These are phyloP conservation scores for Xerocomellus intermedius DNA, from an alignment of 768 basidiomycete genomes.

Conservation along the genomic window DNA sequence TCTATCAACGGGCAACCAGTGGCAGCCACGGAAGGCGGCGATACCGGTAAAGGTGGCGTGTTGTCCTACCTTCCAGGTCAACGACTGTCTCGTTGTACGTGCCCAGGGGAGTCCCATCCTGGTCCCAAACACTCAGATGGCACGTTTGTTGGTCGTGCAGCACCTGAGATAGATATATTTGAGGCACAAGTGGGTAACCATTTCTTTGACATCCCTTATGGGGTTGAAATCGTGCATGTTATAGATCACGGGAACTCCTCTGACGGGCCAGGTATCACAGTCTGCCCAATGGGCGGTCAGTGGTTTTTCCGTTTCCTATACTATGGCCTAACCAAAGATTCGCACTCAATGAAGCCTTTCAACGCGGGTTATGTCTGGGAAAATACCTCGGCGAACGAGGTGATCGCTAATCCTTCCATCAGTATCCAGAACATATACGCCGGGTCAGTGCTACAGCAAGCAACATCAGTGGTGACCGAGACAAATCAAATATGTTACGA, in stretches of 20 bases:
- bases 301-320: constrained; percentile 16
- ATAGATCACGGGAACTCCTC: constrained; percentile 47
- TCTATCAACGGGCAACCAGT: constrained; percentile 65
- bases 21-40: constrained; percentile 61
- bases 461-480: constrained; percentile 67
- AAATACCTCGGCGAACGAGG: constrained; percentile 57
- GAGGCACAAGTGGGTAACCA: constrained; percentile 59
- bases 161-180: constrained; percentile 90
- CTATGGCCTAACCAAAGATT: background rate
- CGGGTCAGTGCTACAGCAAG: constrained; percentile 74
- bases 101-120: constrained; percentile 76
- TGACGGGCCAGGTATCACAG: constrained; percentile 70
- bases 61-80: constrained; percentile 83
- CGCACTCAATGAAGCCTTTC: constrained; percentile 55
- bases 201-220: constrained; percentile 13
- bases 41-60: constrained; percentile 38
- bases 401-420: constrained; percentile 54
- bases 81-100: constrained; percentile 83
- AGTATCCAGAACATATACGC: constrained; percentile 60
- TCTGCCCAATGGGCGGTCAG: constrained; percentile 80
- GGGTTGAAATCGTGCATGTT: constrained; percentile 20
- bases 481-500: constrained; percentile 76
- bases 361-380: constrained; percentile 69
- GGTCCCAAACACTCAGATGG: constrained; percentile 76
- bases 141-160: constrained; percentile 73